Conservation (phyloP, 331 rosid species). For the Malus hybrid region DNA sequence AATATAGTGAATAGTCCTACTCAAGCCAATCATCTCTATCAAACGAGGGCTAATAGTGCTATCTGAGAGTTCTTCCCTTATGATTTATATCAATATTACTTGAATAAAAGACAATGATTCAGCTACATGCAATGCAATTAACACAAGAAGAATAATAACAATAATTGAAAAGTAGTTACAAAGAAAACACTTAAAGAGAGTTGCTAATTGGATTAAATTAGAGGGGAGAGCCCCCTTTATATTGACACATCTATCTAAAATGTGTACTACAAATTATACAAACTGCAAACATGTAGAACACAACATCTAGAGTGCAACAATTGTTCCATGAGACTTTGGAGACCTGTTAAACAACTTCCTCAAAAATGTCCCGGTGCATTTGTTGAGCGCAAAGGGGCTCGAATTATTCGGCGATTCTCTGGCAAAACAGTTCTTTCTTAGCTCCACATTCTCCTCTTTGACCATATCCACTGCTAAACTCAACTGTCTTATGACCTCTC, state of each 20-base stretch:
- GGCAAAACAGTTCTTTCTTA: slow-evolving; percentile 42
- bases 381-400: slow-evolving; percentile 45
- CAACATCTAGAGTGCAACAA: slow-evolving; percentile 48
- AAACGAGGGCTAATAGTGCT: too few species aligned
- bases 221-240: background rate
- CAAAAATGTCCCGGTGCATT: slow-evolving; percentile 37
- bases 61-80: too few species aligned
- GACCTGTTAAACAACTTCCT: slow-evolving; percentile 41
- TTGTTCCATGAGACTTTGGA: slow-evolving; percentile 20
- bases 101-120: background rate
- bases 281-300: slow-evolving; percentile 5
- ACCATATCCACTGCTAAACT: slow-evolving; percentile 25
- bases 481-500: slow-evolving; percentile 29
- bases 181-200: background rate
- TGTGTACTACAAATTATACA: slow-evolving; percentile 12
- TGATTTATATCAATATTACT: background rate
- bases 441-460: slow-evolving; percentile 55
- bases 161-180: background rate
- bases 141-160: slow-evolving; percentile 2
- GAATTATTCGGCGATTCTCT: slow-evolving; percentile 34
- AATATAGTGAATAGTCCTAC: too few species aligned
- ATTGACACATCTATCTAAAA: slow-evolving; percentile 12
- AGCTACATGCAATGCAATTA: slow-evolving; percentile 5
- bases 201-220: background rate
- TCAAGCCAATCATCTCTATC: too few species aligned